Conservation (phyloP, 2,329 filamentous ascomycete species). For the Sclerotinia spermophila region DNA sequence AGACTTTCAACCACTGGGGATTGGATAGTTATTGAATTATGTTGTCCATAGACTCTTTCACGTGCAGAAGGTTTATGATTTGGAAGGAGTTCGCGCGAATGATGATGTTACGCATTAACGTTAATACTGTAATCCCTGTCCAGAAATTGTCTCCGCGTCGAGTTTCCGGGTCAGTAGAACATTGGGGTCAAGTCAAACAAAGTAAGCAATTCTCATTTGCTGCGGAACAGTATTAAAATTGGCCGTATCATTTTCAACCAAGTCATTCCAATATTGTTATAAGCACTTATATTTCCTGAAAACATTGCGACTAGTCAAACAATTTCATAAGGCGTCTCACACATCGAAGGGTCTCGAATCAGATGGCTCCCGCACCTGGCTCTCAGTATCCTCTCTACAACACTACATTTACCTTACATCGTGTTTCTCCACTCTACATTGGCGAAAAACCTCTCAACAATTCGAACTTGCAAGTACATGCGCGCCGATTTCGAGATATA, state of each 20-base stretch:
- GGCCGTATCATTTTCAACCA: neutral
- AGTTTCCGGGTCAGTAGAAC: neutral
- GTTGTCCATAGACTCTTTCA: neutral
- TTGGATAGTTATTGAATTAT: neutral
- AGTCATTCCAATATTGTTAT: neutral
- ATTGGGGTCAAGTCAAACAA: neutral
- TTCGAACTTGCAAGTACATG: conserved; percentile 38
- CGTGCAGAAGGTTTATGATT: neutral
- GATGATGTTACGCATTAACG: neutral
- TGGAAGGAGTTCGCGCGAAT: neutral
- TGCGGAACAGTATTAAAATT: neutral
- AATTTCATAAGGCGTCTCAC: neutral
- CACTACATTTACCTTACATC: conserved; percentile 43
- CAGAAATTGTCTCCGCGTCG: neutral
- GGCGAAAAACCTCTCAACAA: conserved; percentile 38
- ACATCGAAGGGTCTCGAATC: neutral
- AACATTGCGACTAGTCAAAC: neutral
- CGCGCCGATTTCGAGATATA: conserved; percentile 42
- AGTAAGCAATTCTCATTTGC: neutral
- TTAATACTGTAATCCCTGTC: too few species aligned
- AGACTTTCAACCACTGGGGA: neutral
- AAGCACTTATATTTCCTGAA: neutral
- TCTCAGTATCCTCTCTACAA: conserved; percentile 44
- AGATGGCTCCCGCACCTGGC: conserved; percentile 11
- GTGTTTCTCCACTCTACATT: conserved; percentile 45